Percentiles rank a stretch among this genome's conserved stretches.
phyloP scores from a whole-genome alignment of 371 early-diverging fungal species.

The Conidiobolus incongruus region DNA sequence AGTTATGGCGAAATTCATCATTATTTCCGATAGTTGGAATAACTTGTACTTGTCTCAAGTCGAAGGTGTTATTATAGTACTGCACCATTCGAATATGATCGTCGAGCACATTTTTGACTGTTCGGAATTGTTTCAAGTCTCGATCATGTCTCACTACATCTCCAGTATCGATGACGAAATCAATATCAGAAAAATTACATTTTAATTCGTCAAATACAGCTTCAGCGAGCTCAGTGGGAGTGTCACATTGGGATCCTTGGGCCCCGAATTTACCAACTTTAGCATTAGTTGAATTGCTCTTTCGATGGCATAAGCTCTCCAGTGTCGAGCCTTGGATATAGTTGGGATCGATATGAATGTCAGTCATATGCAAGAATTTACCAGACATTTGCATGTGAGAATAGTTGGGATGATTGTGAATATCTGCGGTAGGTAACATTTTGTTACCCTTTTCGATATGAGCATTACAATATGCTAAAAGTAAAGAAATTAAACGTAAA shows the following conservation, averaged over 20 bases:
- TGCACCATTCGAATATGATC: conserved; percentile 11
- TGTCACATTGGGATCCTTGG: background rate
- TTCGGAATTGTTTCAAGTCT: conserved; percentile 10
- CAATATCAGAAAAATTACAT: conserved; percentile 12
- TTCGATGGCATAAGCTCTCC: background rate
- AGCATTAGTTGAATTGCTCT: background rate
- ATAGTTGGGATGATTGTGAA: too few species aligned
- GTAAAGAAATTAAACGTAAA: too few species aligned
- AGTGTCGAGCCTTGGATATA: conserved; percentile 1
- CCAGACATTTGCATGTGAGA: too few species aligned
- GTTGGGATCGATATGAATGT: conserved; percentile 1
- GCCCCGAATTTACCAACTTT: conserved; percentile 1
- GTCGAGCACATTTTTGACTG: conserved; percentile 9
- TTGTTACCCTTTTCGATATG: too few species aligned
- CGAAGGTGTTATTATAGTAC: conserved; percentile 10
- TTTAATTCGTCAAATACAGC: too few species aligned
- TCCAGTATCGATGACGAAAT: conserved; percentile 23
- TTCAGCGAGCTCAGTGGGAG: background rate
- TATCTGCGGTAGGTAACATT: too few species aligned
- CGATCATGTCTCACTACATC: conserved; percentile 20
- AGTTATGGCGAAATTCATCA: conserved; percentile 13
- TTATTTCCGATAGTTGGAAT: conserved; percentile 23
- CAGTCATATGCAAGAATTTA: too few species aligned
- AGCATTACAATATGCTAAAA: too few species aligned
- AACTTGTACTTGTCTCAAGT: conserved; percentile 9